These are phyloP conservation scores for Phytophthora sp. DNA, from an alignment of 352 stramenopile genomes.

Conservation along the genomic window DNA sequence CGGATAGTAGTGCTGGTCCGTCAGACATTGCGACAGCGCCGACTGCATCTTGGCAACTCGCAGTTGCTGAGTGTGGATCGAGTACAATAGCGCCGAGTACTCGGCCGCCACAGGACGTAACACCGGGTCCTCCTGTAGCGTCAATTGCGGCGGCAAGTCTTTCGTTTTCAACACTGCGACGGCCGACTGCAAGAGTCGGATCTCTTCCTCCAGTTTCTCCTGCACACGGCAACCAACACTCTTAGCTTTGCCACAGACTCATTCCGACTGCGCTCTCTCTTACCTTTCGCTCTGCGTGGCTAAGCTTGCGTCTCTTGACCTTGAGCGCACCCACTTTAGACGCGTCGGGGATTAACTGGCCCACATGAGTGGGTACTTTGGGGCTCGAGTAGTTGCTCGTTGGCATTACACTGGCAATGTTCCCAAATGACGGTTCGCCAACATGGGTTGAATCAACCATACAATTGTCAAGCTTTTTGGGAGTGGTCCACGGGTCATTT, in stretches of 20 bases:
- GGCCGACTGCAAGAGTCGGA: conserved; percentile 28
- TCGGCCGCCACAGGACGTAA: conserved; percentile 8
- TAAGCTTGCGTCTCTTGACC: conserved; percentile 18
- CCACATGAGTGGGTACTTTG: not conserved
- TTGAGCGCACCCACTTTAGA: not conserved
- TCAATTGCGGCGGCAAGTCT: not conserved
- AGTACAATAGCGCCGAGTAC: conserved; percentile 14
- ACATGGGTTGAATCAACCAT: too few species aligned
- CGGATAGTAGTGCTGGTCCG: conserved; percentile 25
- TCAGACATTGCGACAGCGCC: conserved; percentile 26
- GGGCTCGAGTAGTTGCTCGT: conserved; percentile 3
- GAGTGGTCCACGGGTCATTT: too few species aligned
- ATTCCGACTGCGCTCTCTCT: not conserved
- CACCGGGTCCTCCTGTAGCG: conserved; percentile 26
- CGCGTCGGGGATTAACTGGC: conserved; percentile 11
- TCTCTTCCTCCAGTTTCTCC: conserved; percentile 25
- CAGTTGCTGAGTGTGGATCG: conserved; percentile 25
- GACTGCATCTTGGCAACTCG: conserved; percentile 34
- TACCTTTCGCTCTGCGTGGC: conserved; percentile 26
- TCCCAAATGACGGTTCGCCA: too few species aligned
- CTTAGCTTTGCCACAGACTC: conserved; percentile 2
- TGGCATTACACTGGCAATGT: too few species aligned
- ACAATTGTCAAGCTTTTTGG: too few species aligned
- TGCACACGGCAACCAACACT: not conserved
- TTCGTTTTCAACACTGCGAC: conserved; percentile 28